phyloP scores from a whole-genome alignment of 202 grass and related monocot species.

The Zoysia matrella region DNA sequence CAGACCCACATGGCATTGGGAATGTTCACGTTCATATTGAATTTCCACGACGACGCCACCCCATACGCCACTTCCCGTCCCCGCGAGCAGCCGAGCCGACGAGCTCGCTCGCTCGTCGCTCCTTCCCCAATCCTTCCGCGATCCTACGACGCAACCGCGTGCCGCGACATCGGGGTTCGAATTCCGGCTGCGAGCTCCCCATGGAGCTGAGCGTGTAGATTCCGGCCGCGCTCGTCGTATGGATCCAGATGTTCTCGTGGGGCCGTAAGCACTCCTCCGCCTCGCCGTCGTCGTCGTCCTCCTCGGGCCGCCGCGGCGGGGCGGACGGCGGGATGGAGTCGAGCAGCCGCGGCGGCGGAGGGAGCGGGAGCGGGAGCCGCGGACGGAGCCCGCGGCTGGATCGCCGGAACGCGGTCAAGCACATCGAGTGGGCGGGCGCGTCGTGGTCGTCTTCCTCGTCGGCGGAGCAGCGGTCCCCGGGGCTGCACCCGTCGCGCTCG shows the following conservation, averaged over 20 bases:
- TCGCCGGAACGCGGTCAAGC: constrained; percentile 91
- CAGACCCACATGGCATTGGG: constrained; percentile 35
- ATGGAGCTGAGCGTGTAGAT: constrained; percentile 45
- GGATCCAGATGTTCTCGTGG: constrained; percentile 68
- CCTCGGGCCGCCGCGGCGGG: constrained; percentile 39
- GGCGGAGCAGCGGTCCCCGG: constrained; percentile 39
- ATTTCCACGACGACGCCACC: constrained; percentile 19
- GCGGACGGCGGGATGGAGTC: constrained; percentile 46
- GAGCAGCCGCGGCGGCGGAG: constrained; percentile 25
- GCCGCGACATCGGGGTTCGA: constrained; percentile 15
- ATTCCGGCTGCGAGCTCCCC: neutral
- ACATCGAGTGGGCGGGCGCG: constrained; percentile 66
- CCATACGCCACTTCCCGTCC: constrained; percentile 38
- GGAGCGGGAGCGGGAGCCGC: constrained; percentile 55
- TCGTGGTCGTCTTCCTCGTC: constrained; percentile 70
- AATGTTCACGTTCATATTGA: neutral
- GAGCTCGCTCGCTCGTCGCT: neutral
- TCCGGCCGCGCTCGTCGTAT: constrained; percentile 19
- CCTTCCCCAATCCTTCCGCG: constrained; percentile 41
- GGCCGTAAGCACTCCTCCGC: constrained; percentile 48
- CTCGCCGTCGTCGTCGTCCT: constrained; percentile 39
- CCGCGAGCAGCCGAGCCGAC: constrained; percentile 32
- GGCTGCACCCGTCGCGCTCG: constrained; percentile 59
- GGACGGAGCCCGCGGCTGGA: constrained; percentile 65
- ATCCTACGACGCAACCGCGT: constrained; percentile 35